Evolutionary conservation across 2,329 filamentous ascomycete genomes (phyloP), one percentile per base, ranked within the genome.

Genomic region (Colletotrichum tofieldiae): DNA sequence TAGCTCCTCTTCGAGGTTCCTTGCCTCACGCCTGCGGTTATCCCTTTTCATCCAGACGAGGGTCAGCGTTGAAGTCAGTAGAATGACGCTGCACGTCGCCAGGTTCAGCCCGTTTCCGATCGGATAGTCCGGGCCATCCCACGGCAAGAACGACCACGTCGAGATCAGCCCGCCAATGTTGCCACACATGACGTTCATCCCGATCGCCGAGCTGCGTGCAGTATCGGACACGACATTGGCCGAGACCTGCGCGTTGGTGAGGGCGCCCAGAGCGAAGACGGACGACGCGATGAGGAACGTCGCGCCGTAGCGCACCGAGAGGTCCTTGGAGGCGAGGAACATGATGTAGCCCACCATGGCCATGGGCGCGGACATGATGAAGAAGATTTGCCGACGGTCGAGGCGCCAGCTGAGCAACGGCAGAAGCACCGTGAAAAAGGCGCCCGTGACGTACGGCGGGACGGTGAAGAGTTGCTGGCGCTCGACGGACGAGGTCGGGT

Each of bases 71-170:
- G 84, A 83, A 4, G 87, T 67, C 1, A 93, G 65, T 16, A 93
- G 78, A 1, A 89, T 89, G 1, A 82, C 82, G n/a, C 84, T 85
- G n/a, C 85, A 85, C 0, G 89, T 90, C 0, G 89, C 92, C 54
- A 93, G 77, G 77, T 94, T 94, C 23, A 94, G 78, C 0, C 92
- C 92, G 77, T 94, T 94, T 0, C 92, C 93, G 83, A 93, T 93
- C 35, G 83, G 88, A 76, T 90, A 94, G 71, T 93, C 81, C 0
- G 92, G 92, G 0, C 76, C 87, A 76, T 94, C 92, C 65, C 82
- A 88, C 0, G 88, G 87, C 54, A 93, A 76, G 80, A 92, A 93
- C 1, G 84, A 86, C 91, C 91, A 93, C 0, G 90, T 67, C 23
- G 55, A 41, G 58, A 67, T 62, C 20, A 67, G 56, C 4, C 65